These are phyloP conservation scores for Aspergillus sclerotiicarbonarius DNA, from an alignment of 495 filamentous ascomycete genomes.

Conservation along the genomic window DNA sequence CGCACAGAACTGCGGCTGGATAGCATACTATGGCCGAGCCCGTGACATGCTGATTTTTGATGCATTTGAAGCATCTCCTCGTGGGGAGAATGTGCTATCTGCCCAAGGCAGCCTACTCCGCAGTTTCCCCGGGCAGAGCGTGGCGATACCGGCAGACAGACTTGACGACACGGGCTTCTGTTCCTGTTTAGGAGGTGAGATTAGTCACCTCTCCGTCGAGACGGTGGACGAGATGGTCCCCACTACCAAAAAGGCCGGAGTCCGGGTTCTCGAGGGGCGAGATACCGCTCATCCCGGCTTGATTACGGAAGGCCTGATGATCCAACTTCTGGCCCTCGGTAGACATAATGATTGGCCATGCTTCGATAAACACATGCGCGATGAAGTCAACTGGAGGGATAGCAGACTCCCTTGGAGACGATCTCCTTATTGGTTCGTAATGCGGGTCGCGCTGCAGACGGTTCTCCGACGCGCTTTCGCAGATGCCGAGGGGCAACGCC, in stretches of 20 bases:
- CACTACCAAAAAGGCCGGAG: slow-evolving; percentile 37
- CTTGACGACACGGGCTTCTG: slow-evolving; percentile 15
- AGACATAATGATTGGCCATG: slow-evolving; percentile 10
- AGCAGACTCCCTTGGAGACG: slow-evolving; percentile 18
- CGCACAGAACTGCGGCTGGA: slow-evolving; percentile 21
- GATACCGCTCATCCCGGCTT: slow-evolving; percentile 56
- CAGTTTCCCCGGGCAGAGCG: slow-evolving; percentile 16
- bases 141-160: slow-evolving; percentile 12
- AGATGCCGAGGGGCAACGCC: slow-evolving; percentile 13
- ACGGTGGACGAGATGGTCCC: slow-evolving; percentile 14
- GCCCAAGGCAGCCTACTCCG: slow-evolving; percentile 10
- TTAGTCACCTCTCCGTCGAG: slow-evolving; percentile 14
- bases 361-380: slow-evolving; percentile 17
- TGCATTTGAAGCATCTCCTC: slow-evolving; percentile 19
- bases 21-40: slow-evolving; percentile 14
- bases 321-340: slow-evolving; percentile 21
- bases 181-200: slow-evolving; percentile 8
- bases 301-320: slow-evolving; percentile 54
- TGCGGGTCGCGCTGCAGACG: slow-evolving; percentile 18
- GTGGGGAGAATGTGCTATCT: slow-evolving; percentile 8
- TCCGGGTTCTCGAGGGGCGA: slow-evolving; percentile 39
- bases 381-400: slow-evolving; percentile 18
- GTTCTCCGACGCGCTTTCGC: slow-evolving; percentile 52
- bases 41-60: slow-evolving; percentile 17
- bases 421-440: slow-evolving; percentile 21